Evolutionary conservation across 495 filamentous ascomycete genomes (phyloP).

Genomic region (Rhizodiscina lignyota): DNA sequence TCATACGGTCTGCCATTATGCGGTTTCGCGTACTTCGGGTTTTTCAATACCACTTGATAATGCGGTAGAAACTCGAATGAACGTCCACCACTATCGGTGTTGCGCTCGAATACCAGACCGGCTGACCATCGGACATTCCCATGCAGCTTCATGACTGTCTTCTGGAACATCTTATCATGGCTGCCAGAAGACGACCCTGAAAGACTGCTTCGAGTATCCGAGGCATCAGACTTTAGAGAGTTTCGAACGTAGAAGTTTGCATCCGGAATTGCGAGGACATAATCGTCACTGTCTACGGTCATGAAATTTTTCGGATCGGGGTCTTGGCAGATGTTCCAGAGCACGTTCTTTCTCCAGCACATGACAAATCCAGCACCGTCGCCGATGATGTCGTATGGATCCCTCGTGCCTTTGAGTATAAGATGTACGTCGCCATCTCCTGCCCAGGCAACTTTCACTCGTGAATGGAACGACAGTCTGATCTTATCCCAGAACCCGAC

Average conservation of each 20-base stretch:
- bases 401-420: slow-evolving; percentile 76
- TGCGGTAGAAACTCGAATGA: slow-evolving; percentile 83
- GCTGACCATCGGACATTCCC: slow-evolving; percentile 84
- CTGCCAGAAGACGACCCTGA: neutral
- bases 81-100: slow-evolving; percentile 43
- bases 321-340: slow-evolving; percentile 64
- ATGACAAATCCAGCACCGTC: slow-evolving; percentile 90
- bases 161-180: slow-evolving; percentile 59
- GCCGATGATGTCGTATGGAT: slow-evolving; percentile 86
- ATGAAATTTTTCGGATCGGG: slow-evolving; percentile 85
- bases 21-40: slow-evolving; percentile 53
- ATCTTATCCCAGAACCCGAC: slow-evolving; percentile 99
- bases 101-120: slow-evolving; percentile 81
- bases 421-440: slow-evolving; percentile 94
- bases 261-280: slow-evolving; percentile 83
- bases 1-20: slow-evolving; percentile 50
- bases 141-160: slow-evolving; percentile 95
- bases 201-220: slow-evolving; percentile 30
- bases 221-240: slow-evolving; percentile 34
- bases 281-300: slow-evolving; percentile 88
- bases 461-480: slow-evolving; percentile 83
- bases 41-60: slow-evolving; percentile 76
- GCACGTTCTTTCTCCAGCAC: slow-evolving; percentile 90
- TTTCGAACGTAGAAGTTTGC: slow-evolving; percentile 71
- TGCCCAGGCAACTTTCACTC: slow-evolving; percentile 74